Conservation (phyloP, 2,329 filamentous ascomycete species). For the Phialocephala subalpina region DNA sequence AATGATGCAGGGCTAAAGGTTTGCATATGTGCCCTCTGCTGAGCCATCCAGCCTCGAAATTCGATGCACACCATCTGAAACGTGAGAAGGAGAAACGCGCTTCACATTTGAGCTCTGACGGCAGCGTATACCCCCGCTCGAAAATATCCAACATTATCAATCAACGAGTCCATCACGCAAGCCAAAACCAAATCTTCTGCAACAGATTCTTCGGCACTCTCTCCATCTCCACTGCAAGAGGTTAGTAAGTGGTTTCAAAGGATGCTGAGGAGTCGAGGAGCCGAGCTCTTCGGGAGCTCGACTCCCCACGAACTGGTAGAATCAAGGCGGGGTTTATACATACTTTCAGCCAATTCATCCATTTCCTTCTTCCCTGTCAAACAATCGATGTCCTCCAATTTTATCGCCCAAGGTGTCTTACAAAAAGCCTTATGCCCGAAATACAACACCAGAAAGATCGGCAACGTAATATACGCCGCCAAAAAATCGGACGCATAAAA, state of each 20-base stretch:
- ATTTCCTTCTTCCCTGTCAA: conserved; percentile 68
- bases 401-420: conserved; percentile 53
- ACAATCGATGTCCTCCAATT: conserved; percentile 60
- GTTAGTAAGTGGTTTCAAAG: too few species aligned
- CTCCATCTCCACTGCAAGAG: conserved; percentile 56
- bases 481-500: conserved; percentile 71
- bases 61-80: too few species aligned
- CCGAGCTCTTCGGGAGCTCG: too few species aligned
- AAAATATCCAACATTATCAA: background rate
- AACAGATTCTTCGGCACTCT: conserved; percentile 59
- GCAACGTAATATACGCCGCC: conserved; percentile 69
- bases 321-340: too few species aligned
- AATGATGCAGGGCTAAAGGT: too few species aligned
- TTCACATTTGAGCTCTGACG: too few species aligned
- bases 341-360: conserved; percentile 55
- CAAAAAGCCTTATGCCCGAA: conserved; percentile 64
- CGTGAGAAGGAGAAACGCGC: too few species aligned
- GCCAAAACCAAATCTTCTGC: conserved; percentile 64
- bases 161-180: conserved; percentile 23
- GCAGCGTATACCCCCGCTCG: too few species aligned
- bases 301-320: too few species aligned
- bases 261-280: too few species aligned
- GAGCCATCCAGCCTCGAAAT: too few species aligned
- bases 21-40: too few species aligned
- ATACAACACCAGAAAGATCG: conserved; percentile 67